These are phyloP conservation scores for Tricholoma furcatifolium DNA, from an alignment of 768 basidiomycete genomes.

Conservation along the genomic window DNA sequence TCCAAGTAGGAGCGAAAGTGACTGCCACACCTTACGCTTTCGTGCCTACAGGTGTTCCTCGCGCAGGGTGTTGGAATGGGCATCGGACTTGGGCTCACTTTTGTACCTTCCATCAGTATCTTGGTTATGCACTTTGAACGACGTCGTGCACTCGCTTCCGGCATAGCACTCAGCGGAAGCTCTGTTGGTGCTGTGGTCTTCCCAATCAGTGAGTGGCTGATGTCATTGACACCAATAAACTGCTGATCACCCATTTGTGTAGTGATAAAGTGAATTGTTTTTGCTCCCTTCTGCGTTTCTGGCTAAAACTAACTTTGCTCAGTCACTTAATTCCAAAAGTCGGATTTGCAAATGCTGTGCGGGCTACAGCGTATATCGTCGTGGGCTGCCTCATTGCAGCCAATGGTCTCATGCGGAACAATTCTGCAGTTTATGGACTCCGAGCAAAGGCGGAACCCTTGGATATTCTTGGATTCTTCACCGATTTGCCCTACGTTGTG, in stretches of 20 bases:
- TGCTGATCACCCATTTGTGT: not conserved
- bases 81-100: conserved; percentile 37
- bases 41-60: conserved; percentile 18
- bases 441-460: conserved; percentile 11
- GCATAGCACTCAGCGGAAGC: conserved; percentile 38
- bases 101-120: conserved; percentile 39
- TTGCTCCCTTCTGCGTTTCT: no score
- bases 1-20: not conserved
- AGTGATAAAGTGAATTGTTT: conserved; percentile 21
- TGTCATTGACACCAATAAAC: no score
- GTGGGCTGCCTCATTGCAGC: conserved; percentile 21
- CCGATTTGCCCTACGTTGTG: conserved; percentile 1
- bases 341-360: conserved; percentile 28
- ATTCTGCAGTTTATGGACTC: conserved; percentile 7
- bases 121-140: conserved; percentile 42
- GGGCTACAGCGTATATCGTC: conserved; percentile 26
- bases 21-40: not conserved
- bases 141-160: conserved; percentile 40
- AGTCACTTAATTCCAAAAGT: conserved; percentile 18
- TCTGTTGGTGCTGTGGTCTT: conserved; percentile 31
- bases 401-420: conserved; percentile 24
- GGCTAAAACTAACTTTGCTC: not conserved
- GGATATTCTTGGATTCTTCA: conserved; percentile 1
- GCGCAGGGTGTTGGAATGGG: conserved; percentile 27
- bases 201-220: conserved; percentile 21